These are phyloP conservation scores for Tolypocladium amazonense DNA, from an alignment of 2,329 filamentous ascomycete genomes.

Conservation along the genomic window DNA sequence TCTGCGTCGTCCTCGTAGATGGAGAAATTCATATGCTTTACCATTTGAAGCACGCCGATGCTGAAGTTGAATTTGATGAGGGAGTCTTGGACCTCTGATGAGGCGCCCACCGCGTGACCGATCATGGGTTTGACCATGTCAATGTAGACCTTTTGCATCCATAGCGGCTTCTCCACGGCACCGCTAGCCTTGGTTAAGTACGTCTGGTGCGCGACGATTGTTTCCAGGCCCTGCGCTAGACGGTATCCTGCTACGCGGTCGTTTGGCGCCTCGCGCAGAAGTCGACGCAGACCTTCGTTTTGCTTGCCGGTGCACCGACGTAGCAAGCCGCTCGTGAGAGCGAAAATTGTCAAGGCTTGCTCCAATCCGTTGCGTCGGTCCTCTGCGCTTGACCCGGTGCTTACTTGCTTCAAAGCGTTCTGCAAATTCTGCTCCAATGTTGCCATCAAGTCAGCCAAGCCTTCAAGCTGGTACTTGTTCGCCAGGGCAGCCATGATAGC, in stretches of 20 bases:
- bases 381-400: slow-evolving; percentile 1
- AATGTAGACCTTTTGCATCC: slow-evolving; percentile 38
- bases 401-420: slow-evolving; percentile 7
- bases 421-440: slow-evolving; percentile 15
- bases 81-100: slow-evolving; percentile 17
- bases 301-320: slow-evolving; percentile 26
- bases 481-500: slow-evolving; percentile 30
- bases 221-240: slow-evolving; percentile 30
- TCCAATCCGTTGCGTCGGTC: slow-evolving; percentile 10
- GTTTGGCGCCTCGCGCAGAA: slow-evolving; percentile 23
- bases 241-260: slow-evolving; percentile 22
- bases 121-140: slow-evolving; percentile 35
- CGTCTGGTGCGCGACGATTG: slow-evolving; percentile 28
- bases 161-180: slow-evolving; percentile 32
- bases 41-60: slow-evolving; percentile 35
- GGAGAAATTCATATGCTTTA: slow-evolving; percentile 37
- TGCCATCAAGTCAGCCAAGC: slow-evolving; percentile 12
- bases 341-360: slow-evolving; percentile 21
- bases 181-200: slow-evolving; percentile 29
- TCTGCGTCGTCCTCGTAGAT: slow-evolving; percentile 42
- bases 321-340: slow-evolving; percentile 25
- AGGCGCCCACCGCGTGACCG: slow-evolving; percentile 22
- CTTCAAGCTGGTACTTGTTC: slow-evolving; percentile 33
- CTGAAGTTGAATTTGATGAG: slow-evolving; percentile 28
- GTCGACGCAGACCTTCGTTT: slow-evolving; percentile 20